phyloP scores from a whole-genome alignment of 108 stramenopile genomes.

The Nitzschia putrida region DNA sequence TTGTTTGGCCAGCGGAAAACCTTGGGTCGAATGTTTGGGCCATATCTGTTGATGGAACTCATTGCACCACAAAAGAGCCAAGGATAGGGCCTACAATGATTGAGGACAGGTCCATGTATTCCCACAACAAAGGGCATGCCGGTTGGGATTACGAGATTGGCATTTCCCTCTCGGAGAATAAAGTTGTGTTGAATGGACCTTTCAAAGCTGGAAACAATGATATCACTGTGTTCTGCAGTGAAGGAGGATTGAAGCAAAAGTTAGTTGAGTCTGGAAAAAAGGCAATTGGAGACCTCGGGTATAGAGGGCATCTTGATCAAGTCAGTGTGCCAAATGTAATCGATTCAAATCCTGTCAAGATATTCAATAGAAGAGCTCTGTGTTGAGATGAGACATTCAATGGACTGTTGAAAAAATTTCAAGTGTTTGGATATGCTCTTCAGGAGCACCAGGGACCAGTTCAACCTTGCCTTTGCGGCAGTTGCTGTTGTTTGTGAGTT shows the following conservation, averaged over 20 bases:
- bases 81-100: neutral
- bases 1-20: conserved; percentile 24
- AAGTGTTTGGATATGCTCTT: conserved; percentile 6
- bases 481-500: conserved; percentile 26
- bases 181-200: conserved; percentile 50
- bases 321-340: conserved; percentile 6
- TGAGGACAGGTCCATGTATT: conserved; percentile 29
- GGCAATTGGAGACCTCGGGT: conserved; percentile 31
- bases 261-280: neutral
- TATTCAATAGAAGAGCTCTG: conserved; percentile 25
- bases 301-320: conserved; percentile 3
- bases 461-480: conserved; percentile 16
- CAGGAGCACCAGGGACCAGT: conserved; percentile 4
- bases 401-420: conserved; percentile 19
- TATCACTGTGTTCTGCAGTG: conserved; percentile 34
- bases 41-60: conserved; percentile 23
- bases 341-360: conserved; percentile 1
- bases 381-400: conserved; percentile 46
- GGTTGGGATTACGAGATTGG: conserved; percentile 41
- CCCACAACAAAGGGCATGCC: conserved; percentile 36
- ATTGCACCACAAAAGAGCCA: conserved; percentile 13
- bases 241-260: conserved; percentile 4
- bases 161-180: conserved; percentile 15
- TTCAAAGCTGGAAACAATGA: conserved; percentile 37
- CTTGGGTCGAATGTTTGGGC: neutral